Evolutionary conservation across 1,284 basidiomycete genomes (phyloP).

Genomic region (Puccinia brachypodii): DNA sequence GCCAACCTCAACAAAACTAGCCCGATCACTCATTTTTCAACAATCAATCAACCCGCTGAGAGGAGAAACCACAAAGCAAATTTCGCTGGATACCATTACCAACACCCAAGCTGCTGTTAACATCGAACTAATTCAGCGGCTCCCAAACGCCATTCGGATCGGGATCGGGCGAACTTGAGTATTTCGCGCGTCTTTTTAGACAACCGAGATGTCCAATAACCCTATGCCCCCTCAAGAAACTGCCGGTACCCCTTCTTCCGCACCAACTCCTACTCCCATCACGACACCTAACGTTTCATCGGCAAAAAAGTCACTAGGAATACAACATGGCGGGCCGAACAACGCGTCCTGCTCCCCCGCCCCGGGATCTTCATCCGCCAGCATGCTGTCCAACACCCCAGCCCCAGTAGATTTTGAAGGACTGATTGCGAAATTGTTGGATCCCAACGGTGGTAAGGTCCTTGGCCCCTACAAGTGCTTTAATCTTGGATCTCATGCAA

Average conservation of each 20-base stretch:
- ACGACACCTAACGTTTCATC: constrained; percentile 16
- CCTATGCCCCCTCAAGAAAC: constrained; percentile 17
- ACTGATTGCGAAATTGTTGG: constrained; percentile 51
- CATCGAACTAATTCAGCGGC: not conserved
- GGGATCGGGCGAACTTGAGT: not conserved
- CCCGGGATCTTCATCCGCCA: constrained; percentile 6
- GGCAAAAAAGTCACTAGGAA: not conserved
- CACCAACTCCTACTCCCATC: constrained; percentile 26
- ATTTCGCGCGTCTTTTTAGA: not conserved
- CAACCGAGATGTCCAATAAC: constrained; percentile 3
- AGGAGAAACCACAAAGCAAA: not conserved
- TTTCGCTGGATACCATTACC: not conserved
- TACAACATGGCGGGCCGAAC: not conserved
- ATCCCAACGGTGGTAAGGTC: constrained; percentile 51
- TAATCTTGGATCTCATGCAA: not conserved
- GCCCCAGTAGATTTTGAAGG: constrained; percentile 51
- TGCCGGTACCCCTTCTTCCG: constrained; percentile 19
- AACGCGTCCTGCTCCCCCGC: constrained; percentile 32
- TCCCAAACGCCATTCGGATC: not conserved
- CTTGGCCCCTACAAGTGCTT: not conserved
- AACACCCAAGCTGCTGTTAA: not conserved
- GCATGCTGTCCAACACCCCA: not conserved
- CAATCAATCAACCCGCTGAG: not conserved
- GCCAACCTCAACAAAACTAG: too few relatives aligned
- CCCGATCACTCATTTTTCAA: not conserved